A percentile compares a stretch with the other conserved stretches of the same genome.
Evolutionary conservation across 2,329 filamentous ascomycete genomes (phyloP).

Genomic region (Aureobasidium sp.): DNA sequence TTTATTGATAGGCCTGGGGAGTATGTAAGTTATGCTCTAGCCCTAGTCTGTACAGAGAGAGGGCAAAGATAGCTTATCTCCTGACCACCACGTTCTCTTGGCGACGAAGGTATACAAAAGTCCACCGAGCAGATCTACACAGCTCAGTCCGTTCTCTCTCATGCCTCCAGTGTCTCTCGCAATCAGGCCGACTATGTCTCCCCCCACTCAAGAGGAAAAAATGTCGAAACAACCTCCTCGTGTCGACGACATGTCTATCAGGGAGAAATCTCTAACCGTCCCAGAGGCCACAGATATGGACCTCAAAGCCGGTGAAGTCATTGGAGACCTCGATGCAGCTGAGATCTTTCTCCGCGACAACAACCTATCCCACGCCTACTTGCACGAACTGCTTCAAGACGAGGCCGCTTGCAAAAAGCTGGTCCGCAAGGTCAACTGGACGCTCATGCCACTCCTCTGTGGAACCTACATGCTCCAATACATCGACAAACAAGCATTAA

Average conservation of each 20-base stretch:
- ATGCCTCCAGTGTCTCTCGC: background rate
- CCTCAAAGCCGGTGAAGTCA: conserved; percentile 25
- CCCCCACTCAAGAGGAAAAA: background rate
- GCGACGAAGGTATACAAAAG: conserved; percentile 1
- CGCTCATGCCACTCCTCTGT: conserved; percentile 45
- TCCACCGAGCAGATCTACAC: background rate
- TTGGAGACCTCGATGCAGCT: conserved; percentile 38
- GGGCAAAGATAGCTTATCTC: conserved; percentile 5
- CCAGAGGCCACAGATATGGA: conserved; percentile 9
- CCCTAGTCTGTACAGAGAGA: background rate
- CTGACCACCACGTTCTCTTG: background rate
- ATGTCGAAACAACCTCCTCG: background rate
- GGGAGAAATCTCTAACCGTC: background rate
- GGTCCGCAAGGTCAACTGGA: conserved; percentile 42
- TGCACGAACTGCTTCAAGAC: conserved; percentile 41
- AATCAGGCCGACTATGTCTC: background rate
- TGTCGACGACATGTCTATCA: background rate
- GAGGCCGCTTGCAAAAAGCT: conserved; percentile 26
- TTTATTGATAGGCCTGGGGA: background rate
- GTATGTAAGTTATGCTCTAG: background rate
- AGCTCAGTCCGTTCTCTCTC: background rate
- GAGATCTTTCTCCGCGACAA: conserved; percentile 43
- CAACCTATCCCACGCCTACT: conserved; percentile 35
- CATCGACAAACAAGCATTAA: conserved; percentile 42
- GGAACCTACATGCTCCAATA: conserved; percentile 44